Evolutionary conservation across 2,329 filamentous ascomycete species (phyloP), one percentile per base, ranked within the genome.

Genomic region (Cercospora janseana): DNA sequence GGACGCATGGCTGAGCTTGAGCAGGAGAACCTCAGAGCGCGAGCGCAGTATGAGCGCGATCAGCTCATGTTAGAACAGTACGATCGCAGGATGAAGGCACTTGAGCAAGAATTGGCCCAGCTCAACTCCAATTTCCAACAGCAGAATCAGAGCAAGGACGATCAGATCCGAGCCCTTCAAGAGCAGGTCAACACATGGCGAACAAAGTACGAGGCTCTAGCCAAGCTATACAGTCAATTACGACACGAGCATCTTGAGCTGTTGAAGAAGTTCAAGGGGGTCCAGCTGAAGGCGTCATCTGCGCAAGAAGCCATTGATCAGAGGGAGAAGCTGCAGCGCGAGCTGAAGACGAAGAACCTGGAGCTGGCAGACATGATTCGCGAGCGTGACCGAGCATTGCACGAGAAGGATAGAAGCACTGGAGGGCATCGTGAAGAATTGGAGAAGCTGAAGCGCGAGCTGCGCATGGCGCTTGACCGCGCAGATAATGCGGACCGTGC

Each of bases 321-420:
- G 61, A 85, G 92, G 6, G 93, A 98, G 74, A 95, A 94, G 75
- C 79, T 98, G 45, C 90, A 97, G 74, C 86, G 92, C 26, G 93
- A 98, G 73, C 87, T 98, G 69, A 98, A 98, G 80, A 96, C 92
- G 23, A 98, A 98, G 81, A 98, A 98, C 67, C 76, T 98, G n/a
- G 93, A 98, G 70, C 74, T 98, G 55, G 93, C 93, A 24, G 90
- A 97, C 69, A 97, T 98, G 93, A 98, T 98, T 58, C 83, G 93
- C 34, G 93, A 98, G 74, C 81, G 93, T 61, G 93, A 98, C 66
- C 83, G 93, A 57, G 93, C 93, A 23, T 73, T 96, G 45, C 89
- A 97, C 65, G 93, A 98, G 56, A 89, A 91, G 69, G 93, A 98
- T 66, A 83, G 93, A 48, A 74, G 86, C n/a, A 82, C 78, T 44